A percentile compares a stretch with the other conserved stretches of the same genome.
Evolutionary conservation across 768 basidiomycete species (phyloP).

Genomic region (Psilocybe tampanensis): DNA sequence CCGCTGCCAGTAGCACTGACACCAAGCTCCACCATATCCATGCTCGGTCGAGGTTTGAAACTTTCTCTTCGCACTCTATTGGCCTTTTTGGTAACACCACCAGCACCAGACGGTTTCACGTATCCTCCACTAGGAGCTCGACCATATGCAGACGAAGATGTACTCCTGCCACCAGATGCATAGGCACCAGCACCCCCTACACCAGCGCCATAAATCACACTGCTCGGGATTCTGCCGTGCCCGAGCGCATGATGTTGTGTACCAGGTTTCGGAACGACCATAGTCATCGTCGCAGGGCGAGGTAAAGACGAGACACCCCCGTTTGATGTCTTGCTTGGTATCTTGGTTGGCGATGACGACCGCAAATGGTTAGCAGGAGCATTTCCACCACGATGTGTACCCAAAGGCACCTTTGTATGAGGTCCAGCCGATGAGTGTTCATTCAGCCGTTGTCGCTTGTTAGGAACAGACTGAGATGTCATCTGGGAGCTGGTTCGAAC

Average conservation of each 20-base stretch:
- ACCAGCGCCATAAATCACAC: constrained; percentile 28
- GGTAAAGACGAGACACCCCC: constrained; percentile 31
- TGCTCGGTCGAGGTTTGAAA: constrained; percentile 80
- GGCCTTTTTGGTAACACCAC: constrained; percentile 48
- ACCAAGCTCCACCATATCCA: constrained; percentile 46
- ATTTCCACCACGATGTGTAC: constrained; percentile 42
- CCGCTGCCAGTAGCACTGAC: constrained; percentile 28
- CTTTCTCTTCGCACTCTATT: constrained; percentile 68
- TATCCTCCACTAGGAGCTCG: constrained; percentile 28
- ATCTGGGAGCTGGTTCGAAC: constrained; percentile 55
- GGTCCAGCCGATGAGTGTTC: constrained; percentile 31
- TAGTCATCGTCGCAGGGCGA: constrained; percentile 41
- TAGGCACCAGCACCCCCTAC: constrained; percentile 21
- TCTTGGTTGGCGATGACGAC: constrained; percentile 53
- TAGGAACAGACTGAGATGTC: constrained; percentile 52
- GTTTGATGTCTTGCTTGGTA: constrained; percentile 39
- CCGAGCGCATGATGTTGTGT: constrained; percentile 58
- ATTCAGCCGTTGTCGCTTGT: constrained; percentile 62
- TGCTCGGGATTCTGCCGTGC: constrained; percentile 51
- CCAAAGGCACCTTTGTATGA: constrained; percentile 39
- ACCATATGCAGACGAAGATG: constrained; percentile 24
- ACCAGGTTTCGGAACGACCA: constrained; percentile 52
- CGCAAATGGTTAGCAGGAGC: constrained; percentile 23
- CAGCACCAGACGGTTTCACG: constrained; percentile 23
- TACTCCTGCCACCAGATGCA: constrained; percentile 18